Conservation (phyloP, 495 filamentous ascomycete genomes). For the Penicillium atrosanguineum region DNA sequence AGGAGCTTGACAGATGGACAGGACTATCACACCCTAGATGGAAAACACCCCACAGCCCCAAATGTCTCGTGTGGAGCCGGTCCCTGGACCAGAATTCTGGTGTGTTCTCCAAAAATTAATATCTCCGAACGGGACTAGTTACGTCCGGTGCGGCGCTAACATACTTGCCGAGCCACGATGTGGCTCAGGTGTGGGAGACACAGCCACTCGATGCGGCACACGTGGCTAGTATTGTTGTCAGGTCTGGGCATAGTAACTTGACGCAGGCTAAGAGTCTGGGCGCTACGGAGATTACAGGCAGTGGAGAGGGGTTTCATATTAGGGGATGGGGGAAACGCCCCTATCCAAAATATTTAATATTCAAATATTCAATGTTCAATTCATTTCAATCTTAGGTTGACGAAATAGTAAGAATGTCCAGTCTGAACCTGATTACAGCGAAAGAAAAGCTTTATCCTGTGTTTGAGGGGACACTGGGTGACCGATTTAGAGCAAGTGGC, state of each 20-base stretch:
- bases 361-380: too few relatives aligned
- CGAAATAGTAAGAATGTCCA: background rate
- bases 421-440: slow-evolving; percentile 2
- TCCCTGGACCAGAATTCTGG: background rate
- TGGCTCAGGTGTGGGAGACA: slow-evolving; percentile 21
- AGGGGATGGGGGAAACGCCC: background rate
- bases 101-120: background rate
- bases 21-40: too few relatives aligned
- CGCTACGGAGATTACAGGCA: background rate
- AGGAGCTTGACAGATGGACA: too few relatives aligned
- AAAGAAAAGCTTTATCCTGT: background rate
- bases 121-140: background rate
- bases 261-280: background rate
- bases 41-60: background rate
- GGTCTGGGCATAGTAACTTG: background rate
- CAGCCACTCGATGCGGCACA: slow-evolving; percentile 28
- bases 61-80: background rate
- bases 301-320: background rate
- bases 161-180: slow-evolving; percentile 18
- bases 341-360: background rate
- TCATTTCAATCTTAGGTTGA: background rate
- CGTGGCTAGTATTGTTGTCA: slow-evolving; percentile 15
- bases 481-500: background rate
- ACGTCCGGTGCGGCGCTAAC: slow-evolving; percentile 5
- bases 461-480: too few relatives aligned